Conservation (phyloP, 225 moss, liverwort and hornwort species). For the Sphagnum tenellum region DNA sequence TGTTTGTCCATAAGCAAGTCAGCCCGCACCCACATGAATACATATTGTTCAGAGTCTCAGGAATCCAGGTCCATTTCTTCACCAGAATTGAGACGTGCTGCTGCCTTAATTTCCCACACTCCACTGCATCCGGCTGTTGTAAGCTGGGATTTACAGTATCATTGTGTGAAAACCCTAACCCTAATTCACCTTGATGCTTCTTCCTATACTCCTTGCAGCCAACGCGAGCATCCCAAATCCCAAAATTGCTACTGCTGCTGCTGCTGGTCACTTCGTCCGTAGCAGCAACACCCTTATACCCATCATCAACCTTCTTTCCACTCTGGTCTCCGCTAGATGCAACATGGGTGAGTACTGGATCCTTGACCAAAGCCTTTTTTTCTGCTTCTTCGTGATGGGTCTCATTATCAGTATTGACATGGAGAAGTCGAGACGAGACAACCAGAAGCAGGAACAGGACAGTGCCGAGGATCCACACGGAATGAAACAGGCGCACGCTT, state of each 20-base stretch:
- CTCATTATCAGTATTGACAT: no score
- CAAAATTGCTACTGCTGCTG: neutral
- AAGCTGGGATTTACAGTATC: constrained; percentile 9
- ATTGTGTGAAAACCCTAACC: constrained; percentile 9
- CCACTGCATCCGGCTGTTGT: constrained; percentile 29
- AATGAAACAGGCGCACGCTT: no score
- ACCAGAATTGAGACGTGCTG: constrained; percentile 57
- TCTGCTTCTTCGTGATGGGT: no score
- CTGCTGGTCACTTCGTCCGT: no score
- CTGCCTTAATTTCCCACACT: constrained; percentile 35
- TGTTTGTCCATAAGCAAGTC: constrained; percentile 60
- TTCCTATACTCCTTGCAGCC: constrained; percentile 14
- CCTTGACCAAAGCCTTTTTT: no score
- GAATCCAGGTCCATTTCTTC: constrained; percentile 38
- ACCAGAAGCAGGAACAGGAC: no score
- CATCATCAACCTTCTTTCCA: no score
- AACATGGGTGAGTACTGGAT: no score
- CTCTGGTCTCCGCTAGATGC: no score
- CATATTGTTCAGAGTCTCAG: constrained; percentile 46
- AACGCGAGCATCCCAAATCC: constrained; percentile 9
- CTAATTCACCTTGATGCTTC: constrained; percentile 4
- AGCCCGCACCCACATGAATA: constrained; percentile 52
- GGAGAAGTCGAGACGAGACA: no score
- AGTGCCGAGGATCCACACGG: no score
- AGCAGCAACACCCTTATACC: no score